Evolutionary conservation across 225 moss, liverwort and hornwort genomes (phyloP), one percentile per base, ranked within the genome.

Genomic region (Marchantia polymorpha): DNA sequence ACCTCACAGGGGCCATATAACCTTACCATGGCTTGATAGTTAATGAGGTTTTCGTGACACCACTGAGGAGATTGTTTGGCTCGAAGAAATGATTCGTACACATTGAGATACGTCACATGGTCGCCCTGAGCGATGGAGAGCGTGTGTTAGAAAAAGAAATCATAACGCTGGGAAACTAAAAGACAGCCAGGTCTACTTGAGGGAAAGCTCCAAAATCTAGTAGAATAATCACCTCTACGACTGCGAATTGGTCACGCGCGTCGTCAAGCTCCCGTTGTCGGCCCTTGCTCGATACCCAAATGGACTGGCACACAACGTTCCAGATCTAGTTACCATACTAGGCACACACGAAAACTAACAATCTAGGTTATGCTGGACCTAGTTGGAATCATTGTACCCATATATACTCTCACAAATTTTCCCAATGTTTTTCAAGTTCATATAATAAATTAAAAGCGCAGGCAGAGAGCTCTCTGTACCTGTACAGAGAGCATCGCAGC

Each of bases 231-330:
- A 89, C 89, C 90, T 97, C 93, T 47, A 92, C 89, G 48, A 97
- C 97, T 79, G 82, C 94, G 88, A 94, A 94, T 53, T 80, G 90
- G 73, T 83, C 85, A 68, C 94, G 92, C 54, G 93, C 92, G 89
- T 92, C 92, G 81, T 97, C 94, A 80, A 97, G 91, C 83, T 91
- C 94, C 74, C 84, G 91, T 72, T 87, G 89, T 68, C 90, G 85
- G 81, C 93, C 94, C 86, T 74, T 92, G 74, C 94, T 91, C n/a
- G 91, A 86, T 26, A 94, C 97, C 97, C 97, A 97, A 64, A 97
- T 92, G 47, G 93, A 92, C 89, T 97, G 83, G 56, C 49, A 48
- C 26, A 17, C 30, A 52, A 79, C 58, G 39, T 27, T 13, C 65
- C 48, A 20, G 49, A 19, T 19, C 61, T 61, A 23, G 19, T 1